These are phyloP conservation scores for Moricandia arvensis DNA, from an alignment of 345 rosid genomes.

Conservation along the genomic window DNA sequence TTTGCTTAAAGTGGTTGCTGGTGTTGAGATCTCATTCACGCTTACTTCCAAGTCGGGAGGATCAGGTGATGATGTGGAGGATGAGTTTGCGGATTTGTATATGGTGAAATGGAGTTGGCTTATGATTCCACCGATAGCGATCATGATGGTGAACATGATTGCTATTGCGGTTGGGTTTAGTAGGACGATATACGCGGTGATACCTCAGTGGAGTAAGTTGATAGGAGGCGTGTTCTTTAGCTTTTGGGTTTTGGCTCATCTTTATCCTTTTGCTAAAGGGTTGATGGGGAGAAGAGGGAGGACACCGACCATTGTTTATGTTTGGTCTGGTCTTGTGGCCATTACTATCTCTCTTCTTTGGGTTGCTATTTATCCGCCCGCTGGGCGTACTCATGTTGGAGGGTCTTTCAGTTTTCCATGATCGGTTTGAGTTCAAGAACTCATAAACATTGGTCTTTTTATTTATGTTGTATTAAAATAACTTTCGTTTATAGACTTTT, in stretches of 20 bases:
- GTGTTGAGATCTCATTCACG: conserved; percentile 90
- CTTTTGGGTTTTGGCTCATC: conserved; percentile 98
- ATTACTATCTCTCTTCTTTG: conserved; percentile 97
- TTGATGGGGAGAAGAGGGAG: conserved; percentile 97
- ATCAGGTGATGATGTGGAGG: conserved; percentile 64
- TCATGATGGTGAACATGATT: conserved; percentile 87
- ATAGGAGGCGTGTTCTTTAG: conserved; percentile 97
- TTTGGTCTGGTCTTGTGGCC: conserved; percentile 95
- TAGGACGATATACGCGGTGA: conserved; percentile 77
- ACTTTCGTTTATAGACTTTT: too few relatives aligned
- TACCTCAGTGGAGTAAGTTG: conserved; percentile 85
- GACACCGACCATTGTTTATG: conserved; percentile 93
- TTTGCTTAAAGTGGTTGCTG: conserved; percentile 79
- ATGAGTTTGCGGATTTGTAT: conserved; percentile 91
- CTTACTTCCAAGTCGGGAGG: conserved; percentile 84
- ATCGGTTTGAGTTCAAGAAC: conserved; percentile 29
- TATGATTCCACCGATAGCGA: conserved; percentile 87
- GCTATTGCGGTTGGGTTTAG: conserved; percentile 93
- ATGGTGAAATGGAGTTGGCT: conserved; percentile 78
- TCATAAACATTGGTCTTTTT: not conserved
- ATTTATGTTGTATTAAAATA: not conserved
- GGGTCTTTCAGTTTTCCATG: conserved; percentile 91
- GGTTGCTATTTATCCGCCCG: conserved; percentile 91
- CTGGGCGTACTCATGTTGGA: conserved; percentile 80
- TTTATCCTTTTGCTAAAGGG: conserved; percentile 94